Conservation (phyloP, 129 eudicot species). For the Chrysanthemum makinoi region DNA sequence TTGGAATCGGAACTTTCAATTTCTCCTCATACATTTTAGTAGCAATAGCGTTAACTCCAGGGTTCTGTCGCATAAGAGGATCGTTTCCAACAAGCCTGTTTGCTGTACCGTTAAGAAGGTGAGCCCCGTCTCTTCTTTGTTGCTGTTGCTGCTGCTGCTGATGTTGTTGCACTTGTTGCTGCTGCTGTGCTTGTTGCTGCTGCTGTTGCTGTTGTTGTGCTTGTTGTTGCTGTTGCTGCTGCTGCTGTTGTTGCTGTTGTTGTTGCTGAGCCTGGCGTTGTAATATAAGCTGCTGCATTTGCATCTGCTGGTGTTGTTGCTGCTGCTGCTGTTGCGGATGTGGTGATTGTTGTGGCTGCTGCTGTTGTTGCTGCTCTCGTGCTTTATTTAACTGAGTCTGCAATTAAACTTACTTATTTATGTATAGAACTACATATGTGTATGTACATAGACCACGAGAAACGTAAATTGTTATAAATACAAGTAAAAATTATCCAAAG, state of each 20-base stretch:
- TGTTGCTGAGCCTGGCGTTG: slow-evolving; percentile 70
- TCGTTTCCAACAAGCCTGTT: slow-evolving; percentile 84
- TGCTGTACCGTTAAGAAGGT: slow-evolving; percentile 66
- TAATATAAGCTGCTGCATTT: slow-evolving; percentile 61
- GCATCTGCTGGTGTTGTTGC: slow-evolving; percentile 63
- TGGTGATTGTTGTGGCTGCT: slow-evolving; percentile 52
- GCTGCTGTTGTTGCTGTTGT: slow-evolving; percentile 59
- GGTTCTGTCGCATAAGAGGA: slow-evolving; percentile 73
- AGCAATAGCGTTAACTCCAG: slow-evolving; percentile 87
- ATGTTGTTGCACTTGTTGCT: slow-evolving; percentile 60
- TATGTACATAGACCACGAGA: not conserved
- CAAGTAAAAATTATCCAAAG: not conserved
- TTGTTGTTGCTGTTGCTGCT: slow-evolving; percentile 63
- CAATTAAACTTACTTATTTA: slow-evolving; percentile 9
- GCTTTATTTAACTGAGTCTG: slow-evolving; percentile 90
- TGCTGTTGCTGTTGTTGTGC: slow-evolving; percentile 60
- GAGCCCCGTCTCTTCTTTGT: slow-evolving; percentile 84
- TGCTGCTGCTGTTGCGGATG: slow-evolving; percentile 71
- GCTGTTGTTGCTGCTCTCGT: slow-evolving; percentile 92
- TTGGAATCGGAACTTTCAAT: slow-evolving; percentile 57
- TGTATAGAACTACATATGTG: not conserved
- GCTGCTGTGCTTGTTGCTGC: slow-evolving; percentile 62
- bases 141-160: slow-evolving; percentile 70
- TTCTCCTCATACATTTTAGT: slow-evolving; percentile 94
- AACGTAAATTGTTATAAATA: not conserved